phyloP scores from a whole-genome alignment of 805 yeast genomes.

The Starmerella gropengiesseri region DNA sequence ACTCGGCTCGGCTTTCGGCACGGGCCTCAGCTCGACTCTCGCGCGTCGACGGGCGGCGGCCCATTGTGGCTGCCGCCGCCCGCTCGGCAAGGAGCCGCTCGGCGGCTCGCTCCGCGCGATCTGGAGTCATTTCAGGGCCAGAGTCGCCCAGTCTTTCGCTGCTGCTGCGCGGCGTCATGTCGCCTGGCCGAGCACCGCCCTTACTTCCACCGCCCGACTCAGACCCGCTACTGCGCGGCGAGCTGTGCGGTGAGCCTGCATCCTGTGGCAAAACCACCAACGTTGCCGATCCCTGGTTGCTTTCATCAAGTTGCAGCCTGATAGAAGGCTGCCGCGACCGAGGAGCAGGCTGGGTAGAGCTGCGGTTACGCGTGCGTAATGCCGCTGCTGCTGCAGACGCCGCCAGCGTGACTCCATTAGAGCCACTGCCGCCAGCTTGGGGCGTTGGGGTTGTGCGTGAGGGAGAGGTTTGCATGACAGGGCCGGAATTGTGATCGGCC shows the following conservation, averaged over 20 bases:
- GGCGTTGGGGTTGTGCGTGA: not conserved
- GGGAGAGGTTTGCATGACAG: not conserved
- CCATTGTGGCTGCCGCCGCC: slow-evolving; percentile 10
- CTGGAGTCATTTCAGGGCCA: slow-evolving; percentile 10
- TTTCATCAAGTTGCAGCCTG: slow-evolving; percentile 22
- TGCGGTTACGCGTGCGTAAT: slow-evolving; percentile 14
- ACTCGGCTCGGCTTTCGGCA: too few relatives aligned
- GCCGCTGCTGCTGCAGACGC: slow-evolving; percentile 22
- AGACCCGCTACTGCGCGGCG: not conserved
- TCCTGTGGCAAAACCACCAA: slow-evolving; percentile 17
- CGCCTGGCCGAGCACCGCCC: too few relatives aligned
- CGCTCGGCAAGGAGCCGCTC: slow-evolving; percentile 15
- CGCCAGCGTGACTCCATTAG: slow-evolving; percentile 10
- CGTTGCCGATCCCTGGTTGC: slow-evolving; percentile 19
- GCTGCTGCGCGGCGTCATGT: slow-evolving; percentile 4
- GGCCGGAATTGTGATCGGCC: not conserved
- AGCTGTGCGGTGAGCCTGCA: slow-evolving; percentile 1
- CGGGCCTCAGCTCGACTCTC: too few relatives aligned
- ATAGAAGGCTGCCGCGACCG: slow-evolving; percentile 20
- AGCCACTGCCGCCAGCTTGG: not conserved
- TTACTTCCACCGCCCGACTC: not conserved
- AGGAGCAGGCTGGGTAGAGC: slow-evolving; percentile 17
- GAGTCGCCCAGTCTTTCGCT: not conserved
- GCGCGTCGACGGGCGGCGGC: not conserved
- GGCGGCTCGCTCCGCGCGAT: slow-evolving; percentile 17